Evolutionary conservation across 1,139 yeast species (phyloP).

Genomic region (Blastobotrys capitulatus): DNA sequence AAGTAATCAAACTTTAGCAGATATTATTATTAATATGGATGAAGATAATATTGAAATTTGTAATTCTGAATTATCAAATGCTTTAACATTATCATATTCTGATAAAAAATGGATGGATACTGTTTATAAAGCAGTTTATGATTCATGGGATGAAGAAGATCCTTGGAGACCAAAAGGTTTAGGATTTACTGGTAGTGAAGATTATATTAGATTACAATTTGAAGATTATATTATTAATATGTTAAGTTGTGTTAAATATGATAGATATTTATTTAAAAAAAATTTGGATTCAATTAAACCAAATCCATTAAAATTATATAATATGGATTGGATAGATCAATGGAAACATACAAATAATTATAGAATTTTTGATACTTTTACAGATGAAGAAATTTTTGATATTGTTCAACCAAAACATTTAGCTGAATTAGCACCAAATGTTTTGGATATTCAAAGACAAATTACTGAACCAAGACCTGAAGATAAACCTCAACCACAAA

Average conservation of each 20-base stretch:
- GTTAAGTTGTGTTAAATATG: slow-evolving; percentile 65
- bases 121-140: slow-evolving; percentile 37
- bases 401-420: slow-evolving; percentile 77
- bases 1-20: slow-evolving; percentile 56
- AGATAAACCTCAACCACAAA: slow-evolving; percentile 19
- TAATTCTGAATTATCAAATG: slow-evolving; percentile 37
- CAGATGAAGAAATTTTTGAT: slow-evolving; percentile 88
- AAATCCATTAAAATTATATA: slow-evolving; percentile 47
- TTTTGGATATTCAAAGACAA: slow-evolving; percentile 17
- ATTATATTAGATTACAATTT: slow-evolving; percentile 77
- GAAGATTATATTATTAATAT: slow-evolving; percentile 84
- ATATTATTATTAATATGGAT: slow-evolving; percentile 50
- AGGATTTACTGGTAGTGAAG: slow-evolving; percentile 73
- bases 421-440: slow-evolving; percentile 21
- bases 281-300: slow-evolving; percentile 14
- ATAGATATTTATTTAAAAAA: slow-evolving; percentile 43
- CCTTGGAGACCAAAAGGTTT: slow-evolving; percentile 42
- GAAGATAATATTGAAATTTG: slow-evolving; percentile 44
- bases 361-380: slow-evolving; percentile 59
- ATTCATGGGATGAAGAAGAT: slow-evolving; percentile 41
- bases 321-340: slow-evolving; percentile 47
- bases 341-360: slow-evolving; percentile 71
- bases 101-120: slow-evolving; percentile 72
- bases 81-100: slow-evolving; percentile 51
- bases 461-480: slow-evolving; percentile 15